phyloP scores from a whole-genome alignment of 148 eudicot genomes.

The Arbutus unedo region DNA sequence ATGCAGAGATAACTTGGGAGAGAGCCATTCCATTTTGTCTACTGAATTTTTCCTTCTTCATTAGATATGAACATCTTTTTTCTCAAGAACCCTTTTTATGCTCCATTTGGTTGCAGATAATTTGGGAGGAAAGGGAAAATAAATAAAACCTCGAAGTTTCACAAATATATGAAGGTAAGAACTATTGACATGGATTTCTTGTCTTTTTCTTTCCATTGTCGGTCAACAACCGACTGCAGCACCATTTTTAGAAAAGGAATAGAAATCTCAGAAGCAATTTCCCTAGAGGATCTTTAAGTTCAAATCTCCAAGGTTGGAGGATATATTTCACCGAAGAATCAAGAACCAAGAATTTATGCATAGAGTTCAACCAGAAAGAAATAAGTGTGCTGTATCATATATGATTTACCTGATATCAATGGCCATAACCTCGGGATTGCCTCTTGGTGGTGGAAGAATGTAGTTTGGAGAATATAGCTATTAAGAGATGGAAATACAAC shows the following conservation, averaged over 20 bases:
- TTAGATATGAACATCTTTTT: neutral
- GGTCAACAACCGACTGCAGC: neutral
- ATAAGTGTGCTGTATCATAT: neutral
- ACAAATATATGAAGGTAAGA: neutral
- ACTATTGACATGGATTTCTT: neutral
- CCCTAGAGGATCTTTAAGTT: neutral
- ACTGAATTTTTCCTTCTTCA: neutral
- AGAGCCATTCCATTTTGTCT: neutral
- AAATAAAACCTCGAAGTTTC: neutral
- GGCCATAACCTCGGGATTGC: slow-evolving; percentile 55
- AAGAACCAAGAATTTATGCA: neutral
- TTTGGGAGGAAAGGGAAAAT: neutral
- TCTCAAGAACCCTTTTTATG: neutral
- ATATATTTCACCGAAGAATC: neutral
- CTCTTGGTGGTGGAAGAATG: slow-evolving; percentile 46
- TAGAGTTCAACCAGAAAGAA: neutral
- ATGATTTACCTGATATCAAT: slow-evolving; percentile 61
- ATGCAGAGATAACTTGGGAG: neutral
- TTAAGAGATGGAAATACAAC: neutral
- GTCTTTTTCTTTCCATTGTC: neutral
- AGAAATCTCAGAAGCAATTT: neutral
- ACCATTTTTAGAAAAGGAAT: neutral
- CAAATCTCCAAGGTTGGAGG: neutral
- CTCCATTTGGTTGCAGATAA: neutral
- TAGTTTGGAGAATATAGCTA: slow-evolving; percentile 64